Base-by-base conservation (phyloP, 2,329 filamentous ascomycete genomes). In the Cladorrhinum sp. region DNA sequence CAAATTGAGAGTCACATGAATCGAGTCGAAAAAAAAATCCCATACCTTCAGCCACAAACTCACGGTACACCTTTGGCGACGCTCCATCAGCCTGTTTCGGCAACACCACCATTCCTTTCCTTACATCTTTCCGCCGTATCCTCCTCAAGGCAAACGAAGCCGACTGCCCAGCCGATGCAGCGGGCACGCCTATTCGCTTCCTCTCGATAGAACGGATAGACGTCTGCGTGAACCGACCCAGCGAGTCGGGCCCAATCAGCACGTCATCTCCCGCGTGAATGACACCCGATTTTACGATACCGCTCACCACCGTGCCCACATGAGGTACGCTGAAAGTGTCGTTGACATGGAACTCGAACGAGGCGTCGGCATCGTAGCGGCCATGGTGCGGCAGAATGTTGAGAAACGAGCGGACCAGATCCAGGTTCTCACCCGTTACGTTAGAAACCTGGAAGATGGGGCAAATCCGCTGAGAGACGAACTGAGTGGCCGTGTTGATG, bases 401-500 rank as follows among this genome's bases (percentile, higher is more conserved):
- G 58, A 99, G 78, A 74, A 99, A 99, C 0, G 89, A 91, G 58
- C 94, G 89, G 4, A 99, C 92, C 3, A 97, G 82, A 65, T 97
- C 91, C 51, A 99, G 82, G 63, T 91, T 92, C 74, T 96, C 86
- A 51, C 95, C 95, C 0, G 95, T 98, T 30, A 99, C 95, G 71
- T 99, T 99, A 67, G 94, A 98, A 10, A 99, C 92, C 71, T 98
- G 93, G 77, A 99, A 99, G 65, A 99, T 89, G 12, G 95, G 95
- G 71, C 94, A 98, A 72, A 99, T 97, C 46, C 95, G 86, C 75
- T 96, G 90, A 69, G 90, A 95, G 68, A 98, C 91, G 70, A 99
- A 97, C 73, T 98, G 95, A 0, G 91, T 94, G 9, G 95, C 94
- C 0, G 95, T 99, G 73, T 95, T 93, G 70, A 99, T 89, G 69